Conservation (phyloP, 2,329 filamentous ascomycete species). For the Stylonectria norvegica region DNA sequence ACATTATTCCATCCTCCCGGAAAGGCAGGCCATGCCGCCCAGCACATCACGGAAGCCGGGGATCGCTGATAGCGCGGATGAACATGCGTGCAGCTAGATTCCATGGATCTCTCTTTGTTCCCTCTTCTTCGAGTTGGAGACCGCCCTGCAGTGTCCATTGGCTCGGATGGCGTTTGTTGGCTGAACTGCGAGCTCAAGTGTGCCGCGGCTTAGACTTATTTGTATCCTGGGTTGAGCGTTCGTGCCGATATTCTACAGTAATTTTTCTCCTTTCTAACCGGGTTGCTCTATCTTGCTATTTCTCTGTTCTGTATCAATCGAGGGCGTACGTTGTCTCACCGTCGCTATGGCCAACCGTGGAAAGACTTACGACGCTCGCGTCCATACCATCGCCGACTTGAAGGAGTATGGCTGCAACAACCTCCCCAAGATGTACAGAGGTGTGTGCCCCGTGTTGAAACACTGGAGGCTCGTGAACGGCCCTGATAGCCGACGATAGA, state of each 20-base stretch:
- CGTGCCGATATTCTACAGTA: neutral
- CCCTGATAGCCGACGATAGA: slow-evolving; percentile 33
- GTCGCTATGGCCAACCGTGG: slow-evolving; percentile 17
- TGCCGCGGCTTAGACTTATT: slow-evolving; percentile 1
- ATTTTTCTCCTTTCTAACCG: neutral
- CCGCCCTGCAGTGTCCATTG: slow-evolving; percentile 3
- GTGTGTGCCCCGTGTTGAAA: slow-evolving; percentile 1
- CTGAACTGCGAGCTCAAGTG: neutral
- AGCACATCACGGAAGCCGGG: too few species aligned
- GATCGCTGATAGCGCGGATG: too few species aligned
- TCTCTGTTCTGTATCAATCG: neutral
- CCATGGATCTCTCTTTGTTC: slow-evolving; percentile 3
- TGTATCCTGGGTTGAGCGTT: slow-evolving; percentile 1
- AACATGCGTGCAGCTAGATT: neutral
- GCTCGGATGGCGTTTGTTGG: neutral
- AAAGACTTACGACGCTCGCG: slow-evolving; percentile 13
- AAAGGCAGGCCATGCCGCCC: slow-evolving; percentile 15
- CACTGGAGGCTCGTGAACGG: neutral
- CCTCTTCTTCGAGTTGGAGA: slow-evolving; percentile 1
- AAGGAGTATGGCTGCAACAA: slow-evolving; percentile 15
- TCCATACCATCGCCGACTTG: slow-evolving; percentile 18
- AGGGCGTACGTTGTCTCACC: neutral
- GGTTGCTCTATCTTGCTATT: neutral
- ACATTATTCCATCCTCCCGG: neutral
- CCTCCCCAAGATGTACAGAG: slow-evolving; percentile 20